Evolutionary conservation across 768 basidiomycete genomes (phyloP).

Genomic region (Glaciozyma antarctica): DNA sequence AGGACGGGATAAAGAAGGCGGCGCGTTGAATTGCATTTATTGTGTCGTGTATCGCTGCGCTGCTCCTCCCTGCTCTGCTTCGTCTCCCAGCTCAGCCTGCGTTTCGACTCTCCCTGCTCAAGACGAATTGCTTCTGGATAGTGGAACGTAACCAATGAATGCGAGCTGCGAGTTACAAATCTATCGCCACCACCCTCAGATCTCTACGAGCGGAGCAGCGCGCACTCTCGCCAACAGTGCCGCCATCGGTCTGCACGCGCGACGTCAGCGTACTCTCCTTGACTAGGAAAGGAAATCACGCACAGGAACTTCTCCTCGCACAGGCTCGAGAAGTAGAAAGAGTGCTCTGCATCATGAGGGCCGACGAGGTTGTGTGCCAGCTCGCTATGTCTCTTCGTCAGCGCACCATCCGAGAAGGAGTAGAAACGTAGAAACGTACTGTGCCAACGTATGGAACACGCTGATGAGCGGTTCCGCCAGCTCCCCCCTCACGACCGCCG

Average conservation of each 20-base stretch:
- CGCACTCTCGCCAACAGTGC: not conserved
- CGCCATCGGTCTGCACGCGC: not conserved
- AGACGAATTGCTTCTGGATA: too few species aligned
- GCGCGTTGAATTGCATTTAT: too few species aligned
- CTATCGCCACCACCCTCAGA: too few species aligned
- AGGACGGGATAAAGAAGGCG: slow-evolving; percentile 41
- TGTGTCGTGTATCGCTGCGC: too few species aligned
- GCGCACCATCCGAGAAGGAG: not conserved
- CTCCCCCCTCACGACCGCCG: slow-evolving; percentile 51
- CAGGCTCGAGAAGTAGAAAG: slow-evolving; percentile 87
- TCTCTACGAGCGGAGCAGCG: too few species aligned
- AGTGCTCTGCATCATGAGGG: slow-evolving; percentile 77
- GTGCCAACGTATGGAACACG: slow-evolving; percentile 87
- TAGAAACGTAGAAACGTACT: slow-evolving; percentile 59
- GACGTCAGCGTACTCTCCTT: not conserved
- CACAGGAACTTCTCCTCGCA: slow-evolving; percentile 51
- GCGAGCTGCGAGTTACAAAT: too few species aligned
- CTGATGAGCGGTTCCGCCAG: slow-evolving; percentile 62
- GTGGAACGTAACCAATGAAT: too few species aligned
- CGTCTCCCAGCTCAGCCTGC: too few species aligned
- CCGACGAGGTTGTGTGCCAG: slow-evolving; percentile 63
- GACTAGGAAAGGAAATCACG: not conserved
- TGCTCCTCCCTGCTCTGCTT: too few species aligned
- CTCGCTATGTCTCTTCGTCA: slow-evolving; percentile 15
- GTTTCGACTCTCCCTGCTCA: too few species aligned